Percentiles rank a stretch among this genome's conserved stretches.
These are phyloP conservation scores for Alternaria sp. DNA, from an alignment of 2,329 filamentous ascomycete genomes.

Conservation along the genomic window DNA sequence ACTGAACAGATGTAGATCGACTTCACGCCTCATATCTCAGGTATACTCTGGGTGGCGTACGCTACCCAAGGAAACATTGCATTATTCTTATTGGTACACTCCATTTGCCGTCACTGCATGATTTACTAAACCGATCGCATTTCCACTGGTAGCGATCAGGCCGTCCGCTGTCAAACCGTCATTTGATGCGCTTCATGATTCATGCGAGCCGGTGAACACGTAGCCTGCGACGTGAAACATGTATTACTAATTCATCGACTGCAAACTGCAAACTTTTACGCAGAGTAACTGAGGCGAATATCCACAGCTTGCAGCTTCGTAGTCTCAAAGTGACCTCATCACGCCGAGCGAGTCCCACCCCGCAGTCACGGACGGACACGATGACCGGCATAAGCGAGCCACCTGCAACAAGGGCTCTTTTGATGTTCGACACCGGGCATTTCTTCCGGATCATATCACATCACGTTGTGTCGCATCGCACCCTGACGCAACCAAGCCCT, in stretches of 20 bases:
- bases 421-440: neutral
- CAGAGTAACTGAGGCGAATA: slow-evolving; percentile 1
- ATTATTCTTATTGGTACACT: neutral
- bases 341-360: neutral
- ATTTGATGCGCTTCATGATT: neutral
- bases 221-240: neutral
- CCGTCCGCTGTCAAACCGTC: slow-evolving; percentile 4
- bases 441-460: neutral
- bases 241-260: neutral
- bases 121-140: neutral
- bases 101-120: neutral
- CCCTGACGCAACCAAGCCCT: neutral
- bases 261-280: neutral
- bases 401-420: neutral
- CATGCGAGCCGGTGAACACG: neutral
- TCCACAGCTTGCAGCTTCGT: neutral
- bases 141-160: neutral
- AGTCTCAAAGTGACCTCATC: slow-evolving; percentile 1
- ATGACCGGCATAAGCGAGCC: slow-evolving; percentile 7
- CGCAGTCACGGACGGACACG: neutral
- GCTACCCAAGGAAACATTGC: neutral
- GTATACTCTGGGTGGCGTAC: neutral
- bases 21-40: no score
- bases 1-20: neutral
- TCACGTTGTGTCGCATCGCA: neutral